These are phyloP conservation scores for Daldinia loculata DNA, from an alignment of 495 filamentous ascomycete species.

Conservation along the genomic window DNA sequence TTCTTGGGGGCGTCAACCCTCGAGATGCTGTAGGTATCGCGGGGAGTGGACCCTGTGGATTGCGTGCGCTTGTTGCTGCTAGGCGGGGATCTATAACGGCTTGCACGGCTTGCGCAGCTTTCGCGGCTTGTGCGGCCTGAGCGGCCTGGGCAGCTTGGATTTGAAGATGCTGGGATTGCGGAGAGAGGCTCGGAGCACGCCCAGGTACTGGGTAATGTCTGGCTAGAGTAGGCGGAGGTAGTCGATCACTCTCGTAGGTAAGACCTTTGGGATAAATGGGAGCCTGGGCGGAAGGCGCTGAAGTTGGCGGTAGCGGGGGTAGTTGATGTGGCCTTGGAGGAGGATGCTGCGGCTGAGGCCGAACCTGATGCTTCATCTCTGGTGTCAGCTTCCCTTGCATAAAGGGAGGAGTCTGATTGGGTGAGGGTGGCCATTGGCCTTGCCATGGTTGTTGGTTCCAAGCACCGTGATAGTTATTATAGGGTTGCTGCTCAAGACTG, in stretches of 20 bases:
- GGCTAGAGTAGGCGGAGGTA: slow-evolving; percentile 24
- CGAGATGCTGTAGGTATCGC: slow-evolving; percentile 32
- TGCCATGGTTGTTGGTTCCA: slow-evolving; percentile 53
- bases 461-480: slow-evolving; percentile 53
- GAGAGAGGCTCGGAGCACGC: slow-evolving; percentile 41
- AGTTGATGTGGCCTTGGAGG: slow-evolving; percentile 41
- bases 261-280: slow-evolving; percentile 30
- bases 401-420: slow-evolving; percentile 52
- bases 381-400: slow-evolving; percentile 30
- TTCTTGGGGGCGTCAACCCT: slow-evolving; percentile 43
- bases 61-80: slow-evolving; percentile 33
- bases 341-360: slow-evolving; percentile 37
- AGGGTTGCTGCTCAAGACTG: slow-evolving; percentile 51
- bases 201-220: slow-evolving; percentile 18
- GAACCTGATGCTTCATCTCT: slow-evolving; percentile 33
- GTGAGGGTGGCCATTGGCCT: slow-evolving; percentile 72
- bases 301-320: slow-evolving; percentile 35
- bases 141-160: slow-evolving; percentile 39
- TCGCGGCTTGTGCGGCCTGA: slow-evolving; percentile 41
- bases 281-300: slow-evolving; percentile 36
- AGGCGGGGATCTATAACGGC: slow-evolving; percentile 51
- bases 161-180: slow-evolving; percentile 52
- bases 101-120: slow-evolving; percentile 42
- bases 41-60: slow-evolving; percentile 47
- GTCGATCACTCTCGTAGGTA: slow-evolving; percentile 31